Evolutionary conservation across 208 protist species (phyloP).

Genomic region (Blastocrithidia nonstop): DNA sequence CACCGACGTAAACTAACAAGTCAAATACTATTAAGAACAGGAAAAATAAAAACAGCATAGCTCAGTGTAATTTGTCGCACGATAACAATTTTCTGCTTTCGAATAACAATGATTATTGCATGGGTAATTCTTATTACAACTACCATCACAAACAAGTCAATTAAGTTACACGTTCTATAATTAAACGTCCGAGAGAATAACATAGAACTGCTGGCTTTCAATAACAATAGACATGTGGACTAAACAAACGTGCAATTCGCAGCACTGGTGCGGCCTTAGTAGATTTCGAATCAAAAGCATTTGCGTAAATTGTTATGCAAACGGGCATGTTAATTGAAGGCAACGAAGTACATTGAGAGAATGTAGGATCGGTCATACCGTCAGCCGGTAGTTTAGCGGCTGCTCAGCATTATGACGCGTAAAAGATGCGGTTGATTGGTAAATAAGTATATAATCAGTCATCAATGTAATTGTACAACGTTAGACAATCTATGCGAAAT

Average conservation of each 20-base stretch:
- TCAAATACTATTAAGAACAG: not conserved
- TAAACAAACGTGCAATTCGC: not conserved
- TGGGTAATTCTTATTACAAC: too few relatives aligned
- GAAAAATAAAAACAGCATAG: too few relatives aligned
- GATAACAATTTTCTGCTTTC: too few relatives aligned
- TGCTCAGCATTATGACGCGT: not conserved
- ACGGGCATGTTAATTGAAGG: slow-evolving; percentile 2
- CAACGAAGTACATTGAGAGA: not conserved
- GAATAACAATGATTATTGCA: too few relatives aligned
- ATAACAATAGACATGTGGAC: not conserved
- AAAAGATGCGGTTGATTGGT: slow-evolving; percentile 4
- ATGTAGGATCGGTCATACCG: slow-evolving; percentile 4
- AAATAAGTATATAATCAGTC: slow-evolving; percentile 11
- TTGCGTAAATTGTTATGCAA: slow-evolving; percentile 8
- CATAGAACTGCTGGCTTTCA: too few relatives aligned
- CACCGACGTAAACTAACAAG: not conserved
- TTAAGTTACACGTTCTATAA: too few relatives aligned
- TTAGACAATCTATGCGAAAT: too few relatives aligned
- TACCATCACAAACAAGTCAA: too few relatives aligned
- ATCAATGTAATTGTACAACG: too few relatives aligned
- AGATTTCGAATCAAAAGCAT: slow-evolving; percentile 11
- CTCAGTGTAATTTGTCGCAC: too few relatives aligned
- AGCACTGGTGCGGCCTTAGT: slow-evolving; percentile 15
- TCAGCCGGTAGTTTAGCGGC: slow-evolving; percentile 3
- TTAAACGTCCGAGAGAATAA: too few relatives aligned